phyloP scores from a whole-genome alignment of 345 rosid genomes.

The Nasturtium officinale region DNA sequence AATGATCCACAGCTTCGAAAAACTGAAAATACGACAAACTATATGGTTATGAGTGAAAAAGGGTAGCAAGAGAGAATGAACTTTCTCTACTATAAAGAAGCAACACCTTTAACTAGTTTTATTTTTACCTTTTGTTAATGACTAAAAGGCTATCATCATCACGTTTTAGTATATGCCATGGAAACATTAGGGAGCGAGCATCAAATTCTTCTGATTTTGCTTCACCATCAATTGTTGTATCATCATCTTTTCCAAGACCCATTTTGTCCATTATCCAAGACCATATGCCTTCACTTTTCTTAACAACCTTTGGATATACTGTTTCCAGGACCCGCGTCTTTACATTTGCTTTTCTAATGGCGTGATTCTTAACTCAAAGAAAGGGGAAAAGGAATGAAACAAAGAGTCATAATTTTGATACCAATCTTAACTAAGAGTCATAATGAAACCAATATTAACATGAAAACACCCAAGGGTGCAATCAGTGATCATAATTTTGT shows the following conservation, averaged over 20 bases:
- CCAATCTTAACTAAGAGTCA: too few species aligned
- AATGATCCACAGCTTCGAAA: constrained; percentile 73
- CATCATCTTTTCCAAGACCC: constrained; percentile 55
- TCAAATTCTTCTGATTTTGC: constrained; percentile 56
- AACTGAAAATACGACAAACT: constrained; percentile 55
- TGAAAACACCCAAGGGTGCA: constrained; percentile 3
- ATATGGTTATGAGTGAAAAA: background rate
- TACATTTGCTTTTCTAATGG: constrained; percentile 87
- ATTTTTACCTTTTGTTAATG: constrained; percentile 67
- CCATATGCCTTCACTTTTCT: constrained; percentile 60
- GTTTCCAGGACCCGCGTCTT: constrained; percentile 81
- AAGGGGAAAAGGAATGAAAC: constrained; percentile 14
- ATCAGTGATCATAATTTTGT: constrained; percentile 10
- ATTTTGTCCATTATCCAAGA: constrained; percentile 65
- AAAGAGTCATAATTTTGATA: too few species aligned
- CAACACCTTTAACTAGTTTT: background rate
- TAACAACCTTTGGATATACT: constrained; percentile 61
- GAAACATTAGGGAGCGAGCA: constrained; percentile 55
- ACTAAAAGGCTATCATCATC: constrained; percentile 54
- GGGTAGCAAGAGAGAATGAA: constrained; percentile 15
- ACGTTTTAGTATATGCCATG: constrained; percentile 85
- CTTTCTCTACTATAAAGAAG: constrained; percentile 4
- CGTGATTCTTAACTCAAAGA: constrained; percentile 68
- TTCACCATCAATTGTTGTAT: constrained; percentile 42
- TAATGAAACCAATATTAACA: constrained; percentile 12